Evolutionary conservation across 2,329 filamentous ascomycete genomes (phyloP), one percentile per base, ranked within the genome.

Genomic region (Periglandula ipomoeae): DNA sequence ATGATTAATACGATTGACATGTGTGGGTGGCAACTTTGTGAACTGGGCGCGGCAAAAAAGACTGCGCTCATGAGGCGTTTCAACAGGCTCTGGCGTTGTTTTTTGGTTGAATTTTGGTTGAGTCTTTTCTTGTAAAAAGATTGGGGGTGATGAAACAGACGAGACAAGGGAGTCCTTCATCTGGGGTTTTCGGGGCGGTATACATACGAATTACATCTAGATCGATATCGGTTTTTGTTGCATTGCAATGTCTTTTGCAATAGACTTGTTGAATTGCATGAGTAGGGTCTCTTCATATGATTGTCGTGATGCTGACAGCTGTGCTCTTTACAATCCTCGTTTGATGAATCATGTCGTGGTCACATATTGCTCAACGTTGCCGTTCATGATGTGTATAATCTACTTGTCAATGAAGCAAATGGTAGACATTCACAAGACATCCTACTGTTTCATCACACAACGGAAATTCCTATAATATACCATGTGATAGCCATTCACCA

Each of bases 1-100:
- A 46, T 40, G 27, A 50, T n/a, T 13, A n/a, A 42, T 17, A 23
- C 20, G 48, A 50, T 34, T n/a, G 48, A 44, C 24, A 19, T 39
- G 40, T 27, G 17, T 38, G 9, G 15, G 30, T 27, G 39, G 22
- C 11, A 19, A n/a, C n/a, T n/a, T 15, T 32, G 41, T 22, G 41
- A n/a, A 17, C 15, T 3, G 46, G 10, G 39, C 39, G 27, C 26
- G 32, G 10, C 23, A 19, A 3, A 26, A 35, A 10, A 11, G 8
- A 15, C 8, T 20, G 24, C 24, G 15, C 13, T 26, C 37, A 19
- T 15, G 22, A 32, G 45, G 23, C 24, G 20, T 42, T 39, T 26
- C 11, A 32, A 30, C 17, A 30, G 41, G 41, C 15, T 32, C 41
- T 17, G 46, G 38, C 27, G 20, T 43, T 43, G 9, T 42, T 48